Percentiles rank a stretch among this genome's conserved stretches.
These are phyloP conservation scores for Paraphoma chrysanthemicola DNA, from an alignment of 2,329 filamentous ascomycete genomes.

Conservation along the genomic window DNA sequence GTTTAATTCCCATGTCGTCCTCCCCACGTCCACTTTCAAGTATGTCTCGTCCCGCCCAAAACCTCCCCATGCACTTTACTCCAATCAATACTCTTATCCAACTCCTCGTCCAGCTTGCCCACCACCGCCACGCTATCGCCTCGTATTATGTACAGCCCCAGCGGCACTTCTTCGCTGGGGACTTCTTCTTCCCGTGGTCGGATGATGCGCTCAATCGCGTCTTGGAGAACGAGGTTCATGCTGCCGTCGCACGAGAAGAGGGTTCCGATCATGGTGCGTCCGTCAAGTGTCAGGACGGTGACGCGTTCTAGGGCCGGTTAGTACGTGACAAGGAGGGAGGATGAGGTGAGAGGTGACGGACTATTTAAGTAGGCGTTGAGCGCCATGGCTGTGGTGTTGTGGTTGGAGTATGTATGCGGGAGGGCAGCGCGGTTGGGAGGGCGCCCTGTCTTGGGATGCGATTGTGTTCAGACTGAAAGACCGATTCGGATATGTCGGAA, in stretches of 20 bases:
- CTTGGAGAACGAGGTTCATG: slow-evolving; percentile 87
- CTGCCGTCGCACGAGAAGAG: slow-evolving; percentile 87
- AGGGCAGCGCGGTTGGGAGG: not conserved
- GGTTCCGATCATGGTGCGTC: slow-evolving; percentile 77
- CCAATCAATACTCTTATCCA: slow-evolving; percentile 94
- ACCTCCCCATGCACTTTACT: slow-evolving; percentile 82
- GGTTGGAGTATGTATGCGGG: not conserved
- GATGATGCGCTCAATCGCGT: slow-evolving; percentile 89
- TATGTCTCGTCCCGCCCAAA: slow-evolving; percentile 84
- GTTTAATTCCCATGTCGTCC: not conserved
- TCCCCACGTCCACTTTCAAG: slow-evolving; percentile 17
- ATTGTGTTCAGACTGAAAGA: not conserved
- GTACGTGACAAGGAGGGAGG: not conserved
- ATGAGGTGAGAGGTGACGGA: slow-evolving; percentile 19
- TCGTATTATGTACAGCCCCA: slow-evolving; percentile 89
- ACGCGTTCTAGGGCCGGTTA: slow-evolving; percentile 74
- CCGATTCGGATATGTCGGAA: not conserved
- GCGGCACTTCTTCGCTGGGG: slow-evolving; percentile 77
- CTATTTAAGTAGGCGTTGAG: slow-evolving; percentile 54
- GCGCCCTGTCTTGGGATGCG: too few species aligned
- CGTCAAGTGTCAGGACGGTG: slow-evolving; percentile 89
- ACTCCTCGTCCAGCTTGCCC: slow-evolving; percentile 85
- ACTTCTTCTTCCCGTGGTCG: slow-evolving; percentile 83
- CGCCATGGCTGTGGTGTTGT: slow-evolving; percentile 40
- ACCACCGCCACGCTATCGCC: slow-evolving; percentile 94